Base-by-base conservation (phyloP, 305 asterid species). In the Fraxinus greggii region DNA sequence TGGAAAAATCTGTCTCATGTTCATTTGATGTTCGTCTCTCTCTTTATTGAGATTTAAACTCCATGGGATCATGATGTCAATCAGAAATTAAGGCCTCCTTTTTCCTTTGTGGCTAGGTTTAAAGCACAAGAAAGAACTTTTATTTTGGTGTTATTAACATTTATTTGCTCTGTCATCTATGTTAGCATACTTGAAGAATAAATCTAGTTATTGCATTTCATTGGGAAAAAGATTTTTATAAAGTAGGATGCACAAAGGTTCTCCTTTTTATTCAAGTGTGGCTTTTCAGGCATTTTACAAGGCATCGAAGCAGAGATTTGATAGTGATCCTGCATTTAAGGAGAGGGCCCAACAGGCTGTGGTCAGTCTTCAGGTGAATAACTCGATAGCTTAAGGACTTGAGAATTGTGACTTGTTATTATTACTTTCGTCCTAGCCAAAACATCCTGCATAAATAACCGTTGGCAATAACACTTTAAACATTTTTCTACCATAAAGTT, bases 271-370 rank as follows among this genome's bases (percentile, higher is more conserved):
- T 74, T 54, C 45, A 4, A 42, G 72, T 81, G 35, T 69, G 86
- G 36, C 32, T 26, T 90, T 87, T 78, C 88, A 95, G 98, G 92
- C 85, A 83, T 92, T 95, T 82, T 95, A 95, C 61, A 95, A 95
- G 89, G 97, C 94, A n/a, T 95, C 99, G 9, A 94, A 95, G 91
- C 86, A 81, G 84, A 92, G 89, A 88, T 95, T 95, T 88, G 98
- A 95, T 42, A 78, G 76, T 19, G 98, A 95, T 85, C 83, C 93
- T 83, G 93, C 26, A 33, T 95, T 95, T 85, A 95, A 93, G 89
- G 97, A 91, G 90, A 92, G 86, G 88, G 99, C 99, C 59, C 98
- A 94, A 72, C 83, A 35, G 81, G 99, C 99, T 3, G 99, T 95
- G 7, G 98, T 95, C 85, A 90, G 95, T 90, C 97, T 94, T 82